Conservation (phyloP, 2,329 filamentous ascomycete species). For the Aureobasidium leucospermi region DNA sequence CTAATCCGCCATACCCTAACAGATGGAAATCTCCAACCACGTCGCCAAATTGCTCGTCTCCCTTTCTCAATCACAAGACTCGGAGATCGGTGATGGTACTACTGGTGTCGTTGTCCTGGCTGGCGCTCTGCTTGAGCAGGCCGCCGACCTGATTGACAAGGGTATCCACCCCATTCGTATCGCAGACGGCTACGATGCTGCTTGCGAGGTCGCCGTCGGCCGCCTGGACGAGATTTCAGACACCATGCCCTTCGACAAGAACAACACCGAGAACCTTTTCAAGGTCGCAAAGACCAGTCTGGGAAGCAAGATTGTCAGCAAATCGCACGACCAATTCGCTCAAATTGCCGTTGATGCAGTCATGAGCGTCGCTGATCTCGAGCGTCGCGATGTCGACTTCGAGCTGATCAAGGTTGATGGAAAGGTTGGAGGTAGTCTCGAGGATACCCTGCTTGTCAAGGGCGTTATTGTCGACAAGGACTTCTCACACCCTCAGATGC, state of each 20-base stretch:
- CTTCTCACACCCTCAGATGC: conserved; percentile 99
- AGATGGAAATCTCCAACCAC: conserved; percentile 99
- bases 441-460: conserved; percentile 91
- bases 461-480: conserved; percentile 99
- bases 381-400: conserved; percentile 96
- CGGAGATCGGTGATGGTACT: conserved; percentile 97
- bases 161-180: conserved; percentile 98
- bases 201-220: conserved; percentile 90
- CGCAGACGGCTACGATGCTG: conserved; percentile 95
- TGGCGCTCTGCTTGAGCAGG: conserved; percentile 90
- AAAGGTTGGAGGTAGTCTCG: conserved; percentile 88
- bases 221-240: conserved; percentile 93
- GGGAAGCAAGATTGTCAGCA: conserved; percentile 98
- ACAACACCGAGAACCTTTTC: conserved; percentile 76
- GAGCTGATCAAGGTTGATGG: conserved; percentile 99
- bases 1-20: conserved; percentile 8
- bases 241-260: conserved; percentile 73
- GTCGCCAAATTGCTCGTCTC: conserved; percentile 95
- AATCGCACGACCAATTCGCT: conserved; percentile 96
- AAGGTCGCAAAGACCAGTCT: conserved; percentile 94
- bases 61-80: conserved; percentile 95
- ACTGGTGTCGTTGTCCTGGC: conserved; percentile 96
- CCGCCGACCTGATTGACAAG: conserved; percentile 97
- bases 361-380: conserved; percentile 88
- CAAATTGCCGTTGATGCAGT: conserved; percentile 97